Base-by-base conservation (phyloP, 371 early-diverging fungal genomes). In the Apophysomyces sp. region DNA sequence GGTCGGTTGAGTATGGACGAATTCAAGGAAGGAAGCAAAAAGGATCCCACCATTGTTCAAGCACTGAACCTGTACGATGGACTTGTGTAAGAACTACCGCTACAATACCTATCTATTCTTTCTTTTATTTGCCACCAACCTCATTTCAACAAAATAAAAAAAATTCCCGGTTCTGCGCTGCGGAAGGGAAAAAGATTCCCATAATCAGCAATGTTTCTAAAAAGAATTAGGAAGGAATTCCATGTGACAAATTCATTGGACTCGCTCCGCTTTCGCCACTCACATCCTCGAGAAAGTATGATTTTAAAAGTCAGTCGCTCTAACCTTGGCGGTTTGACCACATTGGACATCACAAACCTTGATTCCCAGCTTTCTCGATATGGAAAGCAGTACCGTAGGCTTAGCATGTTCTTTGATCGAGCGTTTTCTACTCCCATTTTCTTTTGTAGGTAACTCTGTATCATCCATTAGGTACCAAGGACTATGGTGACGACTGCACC, bases 11-110 rank as follows among this genome's bases (percentile, higher is more conserved):
- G 84, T 29, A 85, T 91, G 74, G 90, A 92, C 4, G 95, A 94
- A 72, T 95, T 94, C 71, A 83, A 88, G 71, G 91, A 91, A 70
- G 94, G 95, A 39, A 89, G 92, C 41, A 88, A 89, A 73, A 87
- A 90, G 71, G 94, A 94, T 63, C 92, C 93, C 40, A 83, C 92
- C 12, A 93, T 95, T 61, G 81, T 94, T 56, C 90, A 94, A 73
- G 93, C 95, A 1, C 82, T 95, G 41, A 87, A 83, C 58, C 78
- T 95, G 49, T 94, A 94, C 65, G 91, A 94, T 65, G 94, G 94
- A 3, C 76, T 91, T 44, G 89, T 92, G 55, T 92, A 82, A 73
- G 37, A 37, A 37, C n/a, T n/a, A 37, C n/a, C n/a, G 37, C n/a
- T 13, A 44, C 11, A 11, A 34, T 34, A 34, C 34, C 34, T 11